These are phyloP conservation scores for Ophiosphaerella herpotricha DNA, from an alignment of 2,329 filamentous ascomycete species.

Conservation along the genomic window DNA sequence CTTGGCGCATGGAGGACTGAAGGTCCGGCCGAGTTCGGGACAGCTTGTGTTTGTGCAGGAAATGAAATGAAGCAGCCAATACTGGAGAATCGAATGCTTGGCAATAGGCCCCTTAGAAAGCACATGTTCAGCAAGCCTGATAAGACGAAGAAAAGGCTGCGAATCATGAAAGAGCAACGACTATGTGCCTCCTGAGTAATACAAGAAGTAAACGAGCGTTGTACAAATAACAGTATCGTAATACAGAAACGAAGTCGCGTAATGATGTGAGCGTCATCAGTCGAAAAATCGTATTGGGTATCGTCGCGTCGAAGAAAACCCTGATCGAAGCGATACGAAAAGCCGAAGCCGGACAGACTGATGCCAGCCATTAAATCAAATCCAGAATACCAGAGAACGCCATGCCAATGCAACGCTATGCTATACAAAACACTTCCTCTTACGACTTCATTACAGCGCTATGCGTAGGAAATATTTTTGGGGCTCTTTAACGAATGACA, in stretches of 20 bases:
- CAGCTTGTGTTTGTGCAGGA: too few relatives aligned
- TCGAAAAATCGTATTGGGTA: slow-evolving; percentile 6
- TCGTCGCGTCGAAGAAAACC: slow-evolving; percentile 7
- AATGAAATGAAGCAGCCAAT: too few relatives aligned
- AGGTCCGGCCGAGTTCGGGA: not conserved
- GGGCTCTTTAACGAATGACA: slow-evolving; percentile 35
- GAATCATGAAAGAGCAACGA: not conserved
- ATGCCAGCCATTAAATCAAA: slow-evolving; percentile 5
- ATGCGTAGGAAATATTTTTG: slow-evolving; percentile 44
- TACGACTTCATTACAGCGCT: slow-evolving; percentile 35
- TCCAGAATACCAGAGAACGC: slow-evolving; percentile 16
- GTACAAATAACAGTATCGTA: slow-evolving; percentile 2
- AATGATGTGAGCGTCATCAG: slow-evolving; percentile 3
- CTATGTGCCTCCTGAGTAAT: slow-evolving; percentile 2
- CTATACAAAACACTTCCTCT: slow-evolving; percentile 24
- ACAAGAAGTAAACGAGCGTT: slow-evolving; percentile 5
- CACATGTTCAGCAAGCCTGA: too few relatives aligned
- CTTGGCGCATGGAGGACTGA: not conserved
- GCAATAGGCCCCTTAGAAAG: too few relatives aligned
- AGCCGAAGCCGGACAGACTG: slow-evolving; percentile 1
- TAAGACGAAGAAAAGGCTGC: too few relatives aligned
- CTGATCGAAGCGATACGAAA: slow-evolving; percentile 5
- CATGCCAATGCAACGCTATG: slow-evolving; percentile 31
- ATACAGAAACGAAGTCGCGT: slow-evolving; percentile 7
- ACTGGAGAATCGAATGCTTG: too few relatives aligned